Evolutionary conservation across 345 rosid species (phyloP).

Genomic region (Lenwebbia sp.): DNA sequence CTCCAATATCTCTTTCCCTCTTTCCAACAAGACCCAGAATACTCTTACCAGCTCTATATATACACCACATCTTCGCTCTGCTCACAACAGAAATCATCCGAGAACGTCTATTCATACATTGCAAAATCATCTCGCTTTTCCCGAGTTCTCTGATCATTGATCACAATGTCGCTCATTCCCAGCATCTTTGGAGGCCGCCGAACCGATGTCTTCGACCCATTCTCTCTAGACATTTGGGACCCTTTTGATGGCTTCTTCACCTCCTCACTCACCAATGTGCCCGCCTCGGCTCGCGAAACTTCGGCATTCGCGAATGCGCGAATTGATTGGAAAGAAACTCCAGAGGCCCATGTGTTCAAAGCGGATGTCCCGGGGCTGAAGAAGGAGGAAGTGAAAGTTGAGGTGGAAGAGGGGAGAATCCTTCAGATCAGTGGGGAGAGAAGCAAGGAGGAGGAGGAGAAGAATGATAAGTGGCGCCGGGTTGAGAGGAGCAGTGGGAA

Average conservation of each 20-base stretch:
- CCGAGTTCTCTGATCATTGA: neutral
- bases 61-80: neutral
- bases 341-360: conserved; percentile 13
- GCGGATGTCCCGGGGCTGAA: conserved; percentile 15
- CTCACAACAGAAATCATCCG: neutral
- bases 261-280: neutral
- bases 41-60: neutral
- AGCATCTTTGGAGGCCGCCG: conserved; percentile 8
- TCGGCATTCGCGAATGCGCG: neutral
- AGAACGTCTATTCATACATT: neutral
- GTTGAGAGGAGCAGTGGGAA: conserved; percentile 11
- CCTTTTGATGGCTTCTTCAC: conserved; percentile 4
- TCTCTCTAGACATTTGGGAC: conserved; percentile 20
- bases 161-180: conserved; percentile 10
- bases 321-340: conserved; percentile 24
- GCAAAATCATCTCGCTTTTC: neutral
- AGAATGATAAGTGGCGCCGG: conserved; percentile 19
- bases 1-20: neutral
- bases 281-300: neutral
- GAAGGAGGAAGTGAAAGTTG: conserved; percentile 24
- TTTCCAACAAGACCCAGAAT: neutral
- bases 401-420: conserved; percentile 20
- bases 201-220: conserved; percentile 14
- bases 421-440: conserved; percentile 17
- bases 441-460: conserved; percentile 12